Evolutionary conservation across 495 filamentous ascomycete species (phyloP), one percentile per base, ranked within the genome.

Genomic region (Penicillium cataractarum): DNA sequence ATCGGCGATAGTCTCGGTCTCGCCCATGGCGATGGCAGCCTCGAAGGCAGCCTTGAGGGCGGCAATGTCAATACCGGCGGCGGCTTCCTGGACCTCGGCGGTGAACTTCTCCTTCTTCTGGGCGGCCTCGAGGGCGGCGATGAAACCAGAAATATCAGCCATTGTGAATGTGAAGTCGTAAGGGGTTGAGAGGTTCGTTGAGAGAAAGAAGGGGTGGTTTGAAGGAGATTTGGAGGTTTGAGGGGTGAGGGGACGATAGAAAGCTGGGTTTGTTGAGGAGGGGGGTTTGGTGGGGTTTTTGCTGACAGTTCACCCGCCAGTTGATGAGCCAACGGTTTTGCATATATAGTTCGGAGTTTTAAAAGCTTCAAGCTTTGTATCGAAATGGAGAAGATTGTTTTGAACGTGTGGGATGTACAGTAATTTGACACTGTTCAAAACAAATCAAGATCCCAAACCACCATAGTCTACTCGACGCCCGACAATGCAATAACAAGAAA

Each of bases 41-140:
- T 44, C 68, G 48, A 58, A 54, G 44, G 66, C 64, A 21, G 66
- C 67, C 59, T 74, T 74, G 24, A 79, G 65, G 29, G 72, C 69
- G 1, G 37, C 71, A 54, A 63, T 48, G 61, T 76, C 66, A 67
- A 78, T 68, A 21, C 57, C 63, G 1, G 21, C 40, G 50, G 76
- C 74, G 57, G 69, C 67, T 39, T 64, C 35, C 35, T 78, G 74
- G 27, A 78, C 73, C 9, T 70, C 68, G 57, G 70, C 15, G 63
- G 69, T 70, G 73, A 64, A 76, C 49, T 76, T 70, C 48, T 66
- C 68, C 31, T 69, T 71, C 58, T 61, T 67, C 60, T 77, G 71
- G 61, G 74, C 67, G 61, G 68, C 52, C 39, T 69, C 63, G 58
- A 78, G 71, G 70, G 65, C 71, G 58, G 65, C 55, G 61, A 70